Conservation (phyloP, 805 yeast species). For the Saccharomycopsis malanga region DNA sequence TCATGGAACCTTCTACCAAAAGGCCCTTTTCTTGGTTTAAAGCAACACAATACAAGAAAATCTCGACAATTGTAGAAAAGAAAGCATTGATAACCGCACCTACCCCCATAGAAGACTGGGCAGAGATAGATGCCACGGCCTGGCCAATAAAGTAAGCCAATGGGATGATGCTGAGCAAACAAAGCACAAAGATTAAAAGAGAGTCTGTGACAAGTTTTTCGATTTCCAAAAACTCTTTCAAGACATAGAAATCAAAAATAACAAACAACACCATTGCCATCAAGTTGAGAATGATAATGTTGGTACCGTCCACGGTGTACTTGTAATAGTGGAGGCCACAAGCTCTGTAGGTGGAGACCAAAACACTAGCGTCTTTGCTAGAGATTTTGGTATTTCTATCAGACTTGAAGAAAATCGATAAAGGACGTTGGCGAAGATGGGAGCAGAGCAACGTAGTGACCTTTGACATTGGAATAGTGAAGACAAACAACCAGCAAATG, state of each 20-base stretch:
- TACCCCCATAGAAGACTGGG: conserved; percentile 97
- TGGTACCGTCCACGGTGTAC: conserved; percentile 94
- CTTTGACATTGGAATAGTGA: conserved; percentile 91
- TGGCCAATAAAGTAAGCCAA: conserved; percentile 96
- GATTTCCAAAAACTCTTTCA: conserved; percentile 41
- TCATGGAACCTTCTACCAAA: conserved; percentile 91
- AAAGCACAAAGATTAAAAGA: conserved; percentile 59
- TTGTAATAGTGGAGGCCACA: conserved; percentile 91
- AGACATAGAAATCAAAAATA: conserved; percentile 64
- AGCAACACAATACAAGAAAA: conserved; percentile 84
- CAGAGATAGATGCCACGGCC: conserved; percentile 98
- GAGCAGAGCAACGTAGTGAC: conserved; percentile 58
- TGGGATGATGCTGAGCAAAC: conserved; percentile 82
- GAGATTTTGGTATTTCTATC: conserved; percentile 35
- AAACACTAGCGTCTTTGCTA: conserved; percentile 44
- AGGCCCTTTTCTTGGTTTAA: conserved; percentile 76
- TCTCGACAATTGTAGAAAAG: conserved; percentile 92
- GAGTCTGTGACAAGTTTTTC: conserved; percentile 49
- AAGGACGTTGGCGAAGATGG: conserved; percentile 84
- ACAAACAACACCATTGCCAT: conserved; percentile 74
- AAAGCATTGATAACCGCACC: conserved; percentile 98
- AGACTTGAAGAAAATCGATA: conserved; percentile 70
- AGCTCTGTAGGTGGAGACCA: conserved; percentile 87
- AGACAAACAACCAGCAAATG: conserved; percentile 73
- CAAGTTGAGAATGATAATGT: conserved; percentile 83